Conservation (phyloP, 2,329 filamentous ascomycete species). For the Venturia nashicola region DNA sequence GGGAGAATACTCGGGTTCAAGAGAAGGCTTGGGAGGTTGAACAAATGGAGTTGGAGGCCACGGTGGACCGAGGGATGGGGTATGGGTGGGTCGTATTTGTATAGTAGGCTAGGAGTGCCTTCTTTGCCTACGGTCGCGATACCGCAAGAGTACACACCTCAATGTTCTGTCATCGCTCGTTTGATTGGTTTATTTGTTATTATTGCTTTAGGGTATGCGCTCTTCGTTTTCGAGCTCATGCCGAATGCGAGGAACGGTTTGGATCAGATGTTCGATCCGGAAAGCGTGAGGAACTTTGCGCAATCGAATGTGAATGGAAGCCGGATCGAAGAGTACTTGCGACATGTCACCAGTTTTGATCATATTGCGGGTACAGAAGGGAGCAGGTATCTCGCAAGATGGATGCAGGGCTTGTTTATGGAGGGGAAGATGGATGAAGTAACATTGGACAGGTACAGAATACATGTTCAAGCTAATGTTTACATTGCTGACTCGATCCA, state of each 20-base stretch:
- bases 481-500: slow-evolving; percentile 14
- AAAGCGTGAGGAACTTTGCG: slow-evolving; percentile 65
- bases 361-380: slow-evolving; percentile 93
- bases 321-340: slow-evolving; percentile 52
- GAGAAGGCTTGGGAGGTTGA: slow-evolving; percentile 17
- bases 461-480: neutral
- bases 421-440: slow-evolving; percentile 64
- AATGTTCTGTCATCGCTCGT: slow-evolving; percentile 58
- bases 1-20: slow-evolving; percentile 16
- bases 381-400: slow-evolving; percentile 74
- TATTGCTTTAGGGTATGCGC: slow-evolving; percentile 63
- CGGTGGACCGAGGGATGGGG: slow-evolving; percentile 19
- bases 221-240: slow-evolving; percentile 80
- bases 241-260: slow-evolving; percentile 51
- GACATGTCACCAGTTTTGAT: slow-evolving; percentile 70
- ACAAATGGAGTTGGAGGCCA: slow-evolving; percentile 24
- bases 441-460: slow-evolving; percentile 49
- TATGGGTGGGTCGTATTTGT: slow-evolving; percentile 35
- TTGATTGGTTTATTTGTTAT: slow-evolving; percentile 65
- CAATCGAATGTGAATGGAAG: slow-evolving; percentile 59
- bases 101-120: slow-evolving; percentile 44
- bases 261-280: slow-evolving; percentile 68
- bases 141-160: slow-evolving; percentile 37
- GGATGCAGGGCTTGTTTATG: slow-evolving; percentile 67
- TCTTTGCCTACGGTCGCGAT: slow-evolving; percentile 33